Conservation (phyloP, 805 yeast species). For the Millerozyma acaciae region DNA sequence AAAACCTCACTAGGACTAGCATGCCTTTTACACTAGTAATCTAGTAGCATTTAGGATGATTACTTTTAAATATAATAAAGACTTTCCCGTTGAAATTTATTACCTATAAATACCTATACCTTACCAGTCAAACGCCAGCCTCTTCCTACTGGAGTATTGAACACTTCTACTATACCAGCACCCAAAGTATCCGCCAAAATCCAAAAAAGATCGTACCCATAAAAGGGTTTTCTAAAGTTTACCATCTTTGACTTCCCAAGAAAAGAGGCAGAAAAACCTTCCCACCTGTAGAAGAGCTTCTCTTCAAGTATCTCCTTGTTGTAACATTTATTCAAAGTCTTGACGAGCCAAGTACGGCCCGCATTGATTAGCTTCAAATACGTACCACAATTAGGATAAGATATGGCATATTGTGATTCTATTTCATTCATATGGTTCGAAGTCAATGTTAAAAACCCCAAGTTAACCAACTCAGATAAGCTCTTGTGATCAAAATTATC, state of each 20-base stretch:
- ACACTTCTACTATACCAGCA: slow-evolving; percentile 48
- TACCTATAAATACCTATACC: no score
- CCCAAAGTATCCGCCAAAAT: slow-evolving; percentile 49
- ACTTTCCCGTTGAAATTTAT: no score
- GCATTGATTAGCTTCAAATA: slow-evolving; percentile 41
- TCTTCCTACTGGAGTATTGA: slow-evolving; percentile 51
- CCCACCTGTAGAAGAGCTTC: slow-evolving; percentile 43
- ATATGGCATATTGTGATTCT: slow-evolving; percentile 37
- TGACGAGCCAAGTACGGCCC: slow-evolving; percentile 43
- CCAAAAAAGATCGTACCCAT: slow-evolving; percentile 51
- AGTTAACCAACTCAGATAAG: slow-evolving; percentile 29
- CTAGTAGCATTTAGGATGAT: no score
- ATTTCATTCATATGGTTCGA: slow-evolving; percentile 42
- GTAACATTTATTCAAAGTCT: slow-evolving; percentile 30
- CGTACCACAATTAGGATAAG: slow-evolving; percentile 51
- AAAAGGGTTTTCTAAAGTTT: slow-evolving; percentile 43
- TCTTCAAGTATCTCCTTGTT: slow-evolving; percentile 43
- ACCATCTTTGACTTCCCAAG: slow-evolving; percentile 29
- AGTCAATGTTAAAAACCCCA: slow-evolving; percentile 44
- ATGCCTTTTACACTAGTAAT: no score
- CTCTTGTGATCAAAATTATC: slow-evolving; percentile 22
- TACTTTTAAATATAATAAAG: no score
- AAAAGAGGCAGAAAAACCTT: slow-evolving; percentile 22
- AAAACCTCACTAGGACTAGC: no score
- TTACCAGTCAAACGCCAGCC: slow-evolving; percentile 58